phyloP scores from a whole-genome alignment of 768 basidiomycete species.

The Cyclocybe aegerita region DNA sequence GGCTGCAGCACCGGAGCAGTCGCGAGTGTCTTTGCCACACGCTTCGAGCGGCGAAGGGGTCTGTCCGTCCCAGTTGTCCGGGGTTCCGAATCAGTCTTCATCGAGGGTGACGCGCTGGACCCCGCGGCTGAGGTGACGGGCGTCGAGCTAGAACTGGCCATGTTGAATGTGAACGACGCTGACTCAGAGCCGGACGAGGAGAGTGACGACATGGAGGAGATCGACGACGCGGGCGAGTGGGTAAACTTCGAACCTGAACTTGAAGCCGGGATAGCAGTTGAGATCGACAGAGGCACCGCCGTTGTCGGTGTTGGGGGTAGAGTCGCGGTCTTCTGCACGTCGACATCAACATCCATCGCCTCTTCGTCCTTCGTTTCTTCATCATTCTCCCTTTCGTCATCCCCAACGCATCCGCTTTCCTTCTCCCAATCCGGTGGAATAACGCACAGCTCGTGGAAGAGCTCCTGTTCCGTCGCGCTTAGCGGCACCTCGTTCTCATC shows the following conservation, averaged over 20 bases:
- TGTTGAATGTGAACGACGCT: conserved; percentile 2
- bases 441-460: conserved; percentile 64
- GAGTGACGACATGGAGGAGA: conserved; percentile 6
- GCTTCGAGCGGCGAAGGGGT: conserved; percentile 61
- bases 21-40: conserved; percentile 61
- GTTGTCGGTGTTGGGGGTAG: conserved; percentile 1
- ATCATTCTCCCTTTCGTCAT: conserved; percentile 11
- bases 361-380: conserved; percentile 9
- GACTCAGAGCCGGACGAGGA: conserved; percentile 7
- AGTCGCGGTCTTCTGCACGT: background rate
- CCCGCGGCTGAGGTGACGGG: background rate
- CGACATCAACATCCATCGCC: conserved; percentile 6
- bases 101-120: background rate
- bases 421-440: conserved; percentile 54
- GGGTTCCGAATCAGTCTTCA: background rate
- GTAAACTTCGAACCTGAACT: background rate
- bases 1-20: conserved; percentile 47
- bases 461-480: conserved; percentile 68
- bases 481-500: conserved; percentile 49
- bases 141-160: background rate
- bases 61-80: conserved; percentile 16
- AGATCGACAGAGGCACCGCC: background rate
- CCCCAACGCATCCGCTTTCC: conserved; percentile 18
- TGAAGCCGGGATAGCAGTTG: no score
- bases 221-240: background rate